phyloP scores from a whole-genome alignment of 495 filamentous ascomycete genomes.

The Barbatosphaeria neglecta region DNA sequence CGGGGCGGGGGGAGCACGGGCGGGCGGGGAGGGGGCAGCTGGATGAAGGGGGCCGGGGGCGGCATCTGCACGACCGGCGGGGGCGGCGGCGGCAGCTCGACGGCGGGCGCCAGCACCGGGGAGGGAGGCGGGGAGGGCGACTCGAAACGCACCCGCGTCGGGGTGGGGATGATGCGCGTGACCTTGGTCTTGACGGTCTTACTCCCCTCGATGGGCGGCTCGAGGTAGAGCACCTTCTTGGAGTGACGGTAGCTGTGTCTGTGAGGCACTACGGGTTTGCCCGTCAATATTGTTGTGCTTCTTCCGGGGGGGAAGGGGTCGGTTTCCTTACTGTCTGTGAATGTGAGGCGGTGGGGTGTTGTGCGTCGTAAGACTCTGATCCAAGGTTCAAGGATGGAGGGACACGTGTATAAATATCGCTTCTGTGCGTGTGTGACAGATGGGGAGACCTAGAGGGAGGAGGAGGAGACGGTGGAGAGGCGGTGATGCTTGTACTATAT shows the following conservation, averaged over 20 bases:
- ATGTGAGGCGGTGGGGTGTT: neutral
- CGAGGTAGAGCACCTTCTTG: conserved; percentile 36
- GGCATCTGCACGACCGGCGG: too few relatives aligned
- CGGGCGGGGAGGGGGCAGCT: conserved; percentile 16
- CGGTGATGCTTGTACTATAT: too few relatives aligned
- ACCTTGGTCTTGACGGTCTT: conserved; percentile 24
- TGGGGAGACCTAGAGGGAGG: too few relatives aligned
- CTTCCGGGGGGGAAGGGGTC: too few relatives aligned
- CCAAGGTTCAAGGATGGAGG: neutral
- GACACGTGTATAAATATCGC: neutral
- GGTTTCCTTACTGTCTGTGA: neutral
- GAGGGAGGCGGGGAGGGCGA: neutral
- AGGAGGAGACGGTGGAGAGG: too few relatives aligned
- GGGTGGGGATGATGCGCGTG: conserved; percentile 30
- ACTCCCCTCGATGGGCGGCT: conserved; percentile 25
- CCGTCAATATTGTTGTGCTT: neutral
- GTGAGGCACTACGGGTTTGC: conserved; percentile 9
- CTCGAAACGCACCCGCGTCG: neutral
- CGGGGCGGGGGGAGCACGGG: conserved; percentile 14
- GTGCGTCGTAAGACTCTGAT: neutral
- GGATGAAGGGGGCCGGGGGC: conserved; percentile 14
- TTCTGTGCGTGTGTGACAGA: too few relatives aligned
- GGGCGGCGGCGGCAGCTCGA: conserved; percentile 19
- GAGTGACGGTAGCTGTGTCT: conserved; percentile 4
- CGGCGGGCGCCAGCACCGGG: conserved; percentile 3